Base-by-base conservation (phyloP, 192 early-diverging fungal genomes). In the Podila epigama region DNA sequence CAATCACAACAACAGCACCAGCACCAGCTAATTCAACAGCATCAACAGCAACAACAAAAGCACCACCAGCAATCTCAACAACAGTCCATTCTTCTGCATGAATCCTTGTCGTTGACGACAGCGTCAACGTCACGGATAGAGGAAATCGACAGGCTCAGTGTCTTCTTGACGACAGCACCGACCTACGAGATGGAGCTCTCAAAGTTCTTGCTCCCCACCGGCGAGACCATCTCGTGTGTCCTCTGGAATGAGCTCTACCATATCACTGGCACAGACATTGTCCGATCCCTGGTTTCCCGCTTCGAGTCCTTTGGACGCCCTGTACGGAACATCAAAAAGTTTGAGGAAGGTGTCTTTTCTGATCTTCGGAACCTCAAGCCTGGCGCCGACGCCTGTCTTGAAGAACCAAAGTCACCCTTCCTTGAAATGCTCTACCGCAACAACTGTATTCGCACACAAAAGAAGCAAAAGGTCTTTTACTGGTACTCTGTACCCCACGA, bases 381-480 rank as follows among this genome's bases (percentile, higher is more conserved):
- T 12, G 96, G 96, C 32, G 84, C 89, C n/a, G 94, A 97, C 75
- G 95, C 96, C 20, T 89, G 91, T 12, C 85, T 98, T 18, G 97
- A 98, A 83, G 93, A 95, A 60, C 94, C 96, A 20, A 89, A 97
- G 52, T 96, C 93, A 6, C 95, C 95, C 52, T 94, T 98, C 66
- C 81, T 99, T 36, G 95, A 97, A 75, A 91, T 97, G 70, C 85
- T 99, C 51, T 94, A 96, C 86, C 96, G 94, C 79, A 91, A 97
- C 85, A 90, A 94, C 58, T 98, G 96, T 81, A 95, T 99, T 66
- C 91, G 97, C 36, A 97, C 96, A 4, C 97, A 98, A 79, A 99
- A 98, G 87, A 98, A 98, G 84, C 97, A 99, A 84, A 98, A 98
- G 60, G 97, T 99, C n/a, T 99, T 98, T 80, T 97, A 92, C 75